A percentile compares a stretch with the other conserved stretches of the same genome.
Evolutionary conservation across 2,329 filamentous ascomycete species (phyloP).

Genomic region (Berkeleyomyces rouxiae): DNA sequence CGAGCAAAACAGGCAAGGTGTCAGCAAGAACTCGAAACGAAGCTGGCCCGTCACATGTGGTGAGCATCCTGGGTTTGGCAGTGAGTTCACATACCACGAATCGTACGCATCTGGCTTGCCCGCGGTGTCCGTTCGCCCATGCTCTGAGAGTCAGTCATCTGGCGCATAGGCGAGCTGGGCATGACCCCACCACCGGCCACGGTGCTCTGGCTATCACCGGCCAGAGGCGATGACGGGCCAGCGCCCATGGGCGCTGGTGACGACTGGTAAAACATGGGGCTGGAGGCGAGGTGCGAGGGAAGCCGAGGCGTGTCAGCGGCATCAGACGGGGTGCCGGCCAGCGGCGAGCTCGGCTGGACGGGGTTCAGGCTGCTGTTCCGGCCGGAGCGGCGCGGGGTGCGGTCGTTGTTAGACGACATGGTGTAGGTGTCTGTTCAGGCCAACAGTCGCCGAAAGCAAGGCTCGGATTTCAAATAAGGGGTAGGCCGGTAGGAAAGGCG

Average conservation of each 20-base stretch:
- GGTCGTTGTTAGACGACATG: slow-evolving; percentile 11
- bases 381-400: slow-evolving; percentile 8
- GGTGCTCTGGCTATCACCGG: slow-evolving; percentile 18
- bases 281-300: slow-evolving; percentile 43
- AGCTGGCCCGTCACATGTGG: background rate
- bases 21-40: background rate
- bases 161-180: slow-evolving; percentile 32
- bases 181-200: slow-evolving; percentile 25
- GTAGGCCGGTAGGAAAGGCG: background rate
- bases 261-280: slow-evolving; percentile 61
- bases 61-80: background rate
- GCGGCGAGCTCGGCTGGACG: background rate
- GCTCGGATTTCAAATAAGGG: background rate
- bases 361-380: slow-evolving; percentile 6
- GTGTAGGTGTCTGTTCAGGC: background rate
- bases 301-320: slow-evolving; percentile 10
- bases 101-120: slow-evolving; percentile 29
- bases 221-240: slow-evolving; percentile 5
- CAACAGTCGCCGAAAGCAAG: background rate
- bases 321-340: slow-evolving; percentile 8
- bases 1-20: background rate
- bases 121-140: slow-evolving; percentile 46
- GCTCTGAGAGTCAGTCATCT: slow-evolving; percentile 41
- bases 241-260: slow-evolving; percentile 24
- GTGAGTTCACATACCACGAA: slow-evolving; percentile 4